Evolutionary conservation across 1,284 basidiomycete genomes (phyloP), one percentile per base, ranked within the genome.

Genomic region (Caloboletus inedulis): DNA sequence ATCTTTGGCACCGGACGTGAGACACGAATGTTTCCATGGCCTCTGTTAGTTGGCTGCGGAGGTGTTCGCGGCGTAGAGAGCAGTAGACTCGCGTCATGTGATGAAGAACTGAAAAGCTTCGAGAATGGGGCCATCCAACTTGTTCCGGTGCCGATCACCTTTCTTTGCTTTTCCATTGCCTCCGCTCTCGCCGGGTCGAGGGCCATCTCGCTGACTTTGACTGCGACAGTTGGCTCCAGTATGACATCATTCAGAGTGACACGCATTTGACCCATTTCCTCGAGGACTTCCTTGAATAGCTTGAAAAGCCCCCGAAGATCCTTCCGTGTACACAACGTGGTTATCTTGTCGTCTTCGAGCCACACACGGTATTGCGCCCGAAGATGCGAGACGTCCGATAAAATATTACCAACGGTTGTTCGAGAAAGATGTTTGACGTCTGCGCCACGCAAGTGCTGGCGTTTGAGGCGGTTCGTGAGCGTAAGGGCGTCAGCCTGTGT

Each of bases 391-490:
- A 86, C 77, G 51, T 99, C 95, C 33, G 77, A 72, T 16, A 94
- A 68, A 47, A 98, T 86, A 37, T 80, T 78, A 52, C 83, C 81
- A 52, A 98, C 79, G 0, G 94, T 98, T 19, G 82, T 84, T 36
- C 88, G 85, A 0, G 94, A 95, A 16, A 98, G 77, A 64, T 98
- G 91, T 14, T 85, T 82, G 18, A 98, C 81, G 62, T 98, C 95
- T 39, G 86, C 84, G 3, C 90, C 87, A 52, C 82, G 87, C 2
- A 98, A 78, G 63, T 95, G 84, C 60, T 98, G 96, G 43, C 94
- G 87, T 71, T 94, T 96, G 40, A 99, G 77, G 14, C 96, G 85
- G 53, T 89, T 89, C 40, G 91, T 91, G 36, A 99, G 77, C 0
- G 93, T 94, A 27, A 89, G 78, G 1, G 95, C 87, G 61, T 99